Conservation (phyloP, 306 rosid species). For the Parietaria judaica region DNA sequence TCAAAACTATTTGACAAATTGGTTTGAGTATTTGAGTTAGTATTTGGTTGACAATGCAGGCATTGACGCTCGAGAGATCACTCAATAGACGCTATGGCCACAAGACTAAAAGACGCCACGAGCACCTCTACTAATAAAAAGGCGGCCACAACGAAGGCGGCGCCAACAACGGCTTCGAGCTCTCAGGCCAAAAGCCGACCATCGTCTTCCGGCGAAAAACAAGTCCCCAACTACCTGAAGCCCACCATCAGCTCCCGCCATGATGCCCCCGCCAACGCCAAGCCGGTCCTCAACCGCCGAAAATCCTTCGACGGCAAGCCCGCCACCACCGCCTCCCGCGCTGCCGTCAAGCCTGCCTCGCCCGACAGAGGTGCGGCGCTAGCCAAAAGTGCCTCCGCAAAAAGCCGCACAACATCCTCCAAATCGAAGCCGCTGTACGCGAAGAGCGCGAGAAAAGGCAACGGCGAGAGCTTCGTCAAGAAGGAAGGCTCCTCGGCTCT, state of each 20-base stretch:
- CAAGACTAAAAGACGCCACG: constrained; percentile 35
- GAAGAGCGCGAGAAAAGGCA: constrained; percentile 24
- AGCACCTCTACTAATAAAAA: constrained; percentile 29
- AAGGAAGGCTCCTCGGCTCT: constrained; percentile 18
- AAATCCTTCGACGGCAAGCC: constrained; percentile 70
- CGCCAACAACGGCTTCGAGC: constrained; percentile 11
- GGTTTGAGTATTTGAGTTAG: neutral
- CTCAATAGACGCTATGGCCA: constrained; percentile 40
- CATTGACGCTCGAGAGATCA: neutral
- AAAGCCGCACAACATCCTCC: constrained; percentile 11
- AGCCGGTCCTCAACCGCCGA: constrained; percentile 42
- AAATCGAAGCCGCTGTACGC: constrained; percentile 13
- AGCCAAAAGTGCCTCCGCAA: constrained; percentile 3
- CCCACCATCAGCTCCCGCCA: constrained; percentile 50
- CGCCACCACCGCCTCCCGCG: constrained; percentile 38
- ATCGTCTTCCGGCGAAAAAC: constrained; percentile 33
- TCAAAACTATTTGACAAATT: too few species aligned
- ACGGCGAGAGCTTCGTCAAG: constrained; percentile 12
- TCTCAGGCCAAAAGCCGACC: constrained; percentile 26
- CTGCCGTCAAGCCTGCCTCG: constrained; percentile 32
- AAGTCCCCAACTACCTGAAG: constrained; percentile 53
- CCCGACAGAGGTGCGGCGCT: constrained; percentile 21
- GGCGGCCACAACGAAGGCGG: constrained; percentile 19
- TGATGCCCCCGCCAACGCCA: constrained; percentile 20
- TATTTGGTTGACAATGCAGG: neutral